Base-by-base conservation (phyloP, 192 early-diverging fungal species). In the Haplosporangium gracile region DNA sequence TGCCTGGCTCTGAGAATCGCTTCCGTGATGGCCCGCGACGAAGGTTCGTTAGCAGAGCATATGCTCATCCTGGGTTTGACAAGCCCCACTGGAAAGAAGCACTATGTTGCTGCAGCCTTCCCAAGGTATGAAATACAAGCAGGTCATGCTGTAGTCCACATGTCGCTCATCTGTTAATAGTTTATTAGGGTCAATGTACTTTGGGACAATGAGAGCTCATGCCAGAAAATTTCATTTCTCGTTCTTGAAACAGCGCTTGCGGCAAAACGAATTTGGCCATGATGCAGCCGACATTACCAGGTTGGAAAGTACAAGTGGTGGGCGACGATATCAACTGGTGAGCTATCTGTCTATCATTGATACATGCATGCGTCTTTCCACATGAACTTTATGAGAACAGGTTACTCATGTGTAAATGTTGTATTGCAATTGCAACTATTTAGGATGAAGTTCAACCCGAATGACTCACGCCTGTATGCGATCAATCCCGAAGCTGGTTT, bases 401-500 rank as follows among this genome's bases (percentile, higher is more conserved):
- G 43, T 13, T 29, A 34, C 9, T 68, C 26, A 26, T 68, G 26
- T 68, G 32, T 22, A 38, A 16, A 2, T 22, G 18, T 18, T 51
- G 18, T 5, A 51, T 51, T 51, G 18, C 49, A 51, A 20, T 3
- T 51, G 16, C 20, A 51, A 2, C 49, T 5, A 51, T 22, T 26
- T 74, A 85, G 84, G 84, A 86, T 86, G 84, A 86, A 81, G 47
- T 70, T 79, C 65, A 86, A 77, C 51, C 75, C 74, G 6, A 72
- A 75, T 42, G 84, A 86, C 63, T 80, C 79, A 34, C 74, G 79
- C n/a, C 68, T 86, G 36, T 86, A 86, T 70, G 84, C 84, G 6
- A 86, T 86, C 53, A 86, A 86, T 49, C 84, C 84, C 26, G 84
- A 86, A 81, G 84, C 84, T 57, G 84, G 84, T 68, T 86, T 86